Evolutionary conservation across 441 rosid species (phyloP), one percentile per base, ranked within the genome.

Genomic region (Corymbia citriodora): DNA sequence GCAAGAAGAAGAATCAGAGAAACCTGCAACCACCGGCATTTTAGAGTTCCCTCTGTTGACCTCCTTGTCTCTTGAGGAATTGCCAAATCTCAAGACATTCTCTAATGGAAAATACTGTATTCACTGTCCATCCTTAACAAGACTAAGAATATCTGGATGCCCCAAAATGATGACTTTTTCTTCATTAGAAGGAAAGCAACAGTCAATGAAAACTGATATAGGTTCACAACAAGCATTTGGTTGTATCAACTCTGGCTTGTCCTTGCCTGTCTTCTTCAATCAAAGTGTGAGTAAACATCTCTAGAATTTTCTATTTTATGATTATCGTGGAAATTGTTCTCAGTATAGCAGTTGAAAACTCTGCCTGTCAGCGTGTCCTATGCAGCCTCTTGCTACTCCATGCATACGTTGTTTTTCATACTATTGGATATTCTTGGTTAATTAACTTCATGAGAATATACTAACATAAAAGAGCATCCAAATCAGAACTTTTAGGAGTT

Each of bases 11-110:
- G 70, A 63, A 63, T 13, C 2, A 0, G 33, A 63, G 70, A 3
- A 63, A 63, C 2, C 29, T 27, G 15, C 31, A 0, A 29, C 2
- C 70, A 13, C 0, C 2, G 33, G 29, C 33, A 0, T 4, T 29
- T 29, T 29, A 14, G 70, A 3, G 9, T 63, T 63, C 70, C 33
- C 33, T 63, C 2, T 63, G 4, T 6, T 63, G 7, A 63, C 33
- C 33, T 29, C 68, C 4, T 27, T 27, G 16, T 27, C 68, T 61
- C 31, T 61, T 61, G 31, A 61, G 68, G 68, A 27, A 12, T 61
- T 61, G 6, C 17, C 2, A 61, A 61, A 1, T 61, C 68, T 61
- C 17, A 61, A 3, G 68, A 12, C 1, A 61, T 27, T 61, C 68
- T 61, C 68, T 61, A 2, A 61, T 12, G 68, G 31, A 61, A 61